Conservation (phyloP, 805 yeast genomes). For the Teunomyces atbi region DNA sequence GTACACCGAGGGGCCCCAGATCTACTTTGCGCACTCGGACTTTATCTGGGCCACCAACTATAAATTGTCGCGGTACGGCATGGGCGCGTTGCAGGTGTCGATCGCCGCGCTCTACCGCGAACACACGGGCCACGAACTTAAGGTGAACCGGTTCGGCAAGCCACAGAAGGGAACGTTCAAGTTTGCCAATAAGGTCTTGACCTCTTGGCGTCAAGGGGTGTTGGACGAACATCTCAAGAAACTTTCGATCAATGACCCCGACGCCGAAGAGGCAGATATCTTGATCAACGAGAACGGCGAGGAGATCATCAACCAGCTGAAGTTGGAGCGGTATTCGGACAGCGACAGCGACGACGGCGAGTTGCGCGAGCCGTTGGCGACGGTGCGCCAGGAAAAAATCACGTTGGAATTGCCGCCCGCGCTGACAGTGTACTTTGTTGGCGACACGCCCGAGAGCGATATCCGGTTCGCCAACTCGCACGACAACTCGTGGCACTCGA, state of each 20-base stretch:
- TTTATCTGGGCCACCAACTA: conserved; percentile 93
- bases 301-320: conserved; percentile 43
- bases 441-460: conserved; percentile 88
- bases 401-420: conserved; percentile 73
- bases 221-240: conserved; percentile 70
- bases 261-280: conserved; percentile 42
- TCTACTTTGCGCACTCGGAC: conserved; percentile 89
- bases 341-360: conserved; percentile 26
- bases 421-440: conserved; percentile 82
- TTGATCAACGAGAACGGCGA: conserved; percentile 44
- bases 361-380: conserved; percentile 14
- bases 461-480: conserved; percentile 85
- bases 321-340: conserved; percentile 36
- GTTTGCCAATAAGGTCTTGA: conserved; percentile 75
- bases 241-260: conserved; percentile 41
- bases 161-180: conserved; percentile 86
- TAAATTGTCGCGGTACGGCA: conserved; percentile 78
- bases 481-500: conserved; percentile 81
- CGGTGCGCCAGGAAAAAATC: conserved; percentile 34
- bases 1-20: conserved; percentile 73
- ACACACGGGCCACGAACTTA: conserved; percentile 77
- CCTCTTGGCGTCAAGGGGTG: conserved; percentile 75
- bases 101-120: conserved; percentile 82
- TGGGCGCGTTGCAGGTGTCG: conserved; percentile 92
- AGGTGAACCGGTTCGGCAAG: conserved; percentile 83